These are phyloP conservation scores for Lasiodiplodia citricola DNA, from an alignment of 2,329 filamentous ascomycete genomes.

Conservation along the genomic window DNA sequence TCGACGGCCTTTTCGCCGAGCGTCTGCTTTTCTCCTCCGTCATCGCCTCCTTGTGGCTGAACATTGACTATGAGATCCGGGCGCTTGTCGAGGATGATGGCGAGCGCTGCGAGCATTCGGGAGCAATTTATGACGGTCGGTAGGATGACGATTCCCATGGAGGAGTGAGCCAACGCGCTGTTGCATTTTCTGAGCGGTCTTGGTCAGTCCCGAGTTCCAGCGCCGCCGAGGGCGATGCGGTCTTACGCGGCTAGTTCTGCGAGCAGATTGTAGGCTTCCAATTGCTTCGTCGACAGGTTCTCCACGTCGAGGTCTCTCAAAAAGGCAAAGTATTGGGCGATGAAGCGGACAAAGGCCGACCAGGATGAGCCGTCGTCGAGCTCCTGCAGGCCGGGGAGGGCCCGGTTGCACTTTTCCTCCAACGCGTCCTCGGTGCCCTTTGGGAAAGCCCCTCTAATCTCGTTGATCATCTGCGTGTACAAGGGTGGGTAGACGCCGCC, in stretches of 20 bases:
- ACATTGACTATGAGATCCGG: conserved; percentile 77
- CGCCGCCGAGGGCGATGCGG: background rate
- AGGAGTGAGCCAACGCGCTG: conserved; percentile 78
- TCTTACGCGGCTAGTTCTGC: conserved; percentile 76
- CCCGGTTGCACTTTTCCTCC: conserved; percentile 66
- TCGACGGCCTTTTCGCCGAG: conserved; percentile 88
- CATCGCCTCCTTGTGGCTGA: conserved; percentile 44
- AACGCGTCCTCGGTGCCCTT: conserved; percentile 57
- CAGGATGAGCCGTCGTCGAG: conserved; percentile 67
- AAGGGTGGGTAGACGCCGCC: conserved; percentile 61
- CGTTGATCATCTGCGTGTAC: conserved; percentile 70
- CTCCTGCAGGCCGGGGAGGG: conserved; percentile 59
- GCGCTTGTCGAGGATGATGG: conserved; percentile 80
- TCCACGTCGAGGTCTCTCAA: conserved; percentile 80
- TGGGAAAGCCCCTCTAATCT: conserved; percentile 68
- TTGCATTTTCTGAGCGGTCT: conserved; percentile 71
- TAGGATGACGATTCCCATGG: conserved; percentile 80
- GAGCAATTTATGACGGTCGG: conserved; percentile 84
- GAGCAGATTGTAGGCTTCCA: conserved; percentile 76
- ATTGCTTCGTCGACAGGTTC: conserved; percentile 57
- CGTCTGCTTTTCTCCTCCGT: conserved; percentile 70
- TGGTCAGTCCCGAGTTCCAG: background rate
- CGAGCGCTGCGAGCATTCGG: conserved; percentile 78
- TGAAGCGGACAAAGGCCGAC: conserved; percentile 78
- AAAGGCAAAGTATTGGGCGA: conserved; percentile 81